Percentiles rank a stretch among this genome's conserved stretches.
Evolutionary conservation across 176 grass and related monocot genomes (phyloP).

Genomic region (Carex parvula): DNA sequence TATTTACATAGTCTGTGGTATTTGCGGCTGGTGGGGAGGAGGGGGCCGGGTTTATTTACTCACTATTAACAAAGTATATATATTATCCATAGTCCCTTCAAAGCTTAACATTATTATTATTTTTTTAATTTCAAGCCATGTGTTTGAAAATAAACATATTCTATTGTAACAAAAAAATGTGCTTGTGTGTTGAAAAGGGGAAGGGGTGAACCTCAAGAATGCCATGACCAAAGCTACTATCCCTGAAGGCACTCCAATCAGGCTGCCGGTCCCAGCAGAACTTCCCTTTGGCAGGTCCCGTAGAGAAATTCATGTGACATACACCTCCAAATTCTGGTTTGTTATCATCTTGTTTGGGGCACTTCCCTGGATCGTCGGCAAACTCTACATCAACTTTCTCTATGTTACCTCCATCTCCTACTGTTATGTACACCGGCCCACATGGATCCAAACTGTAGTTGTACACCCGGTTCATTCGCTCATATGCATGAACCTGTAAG

Average conservation of each 20-base stretch:
- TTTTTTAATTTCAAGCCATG: background rate
- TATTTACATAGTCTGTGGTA: background rate
- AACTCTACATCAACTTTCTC: constrained; percentile 67
- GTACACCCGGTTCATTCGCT: constrained; percentile 87
- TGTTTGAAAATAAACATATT: background rate
- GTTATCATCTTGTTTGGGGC: constrained; percentile 55
- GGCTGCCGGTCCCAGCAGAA: constrained; percentile 87
- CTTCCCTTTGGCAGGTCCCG: constrained; percentile 65
- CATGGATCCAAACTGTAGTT: constrained; percentile 72
- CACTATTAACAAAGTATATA: background rate
- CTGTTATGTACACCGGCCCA: constrained; percentile 69
- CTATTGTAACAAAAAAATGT: background rate
- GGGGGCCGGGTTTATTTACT: background rate
- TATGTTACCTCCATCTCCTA: constrained; percentile 87
- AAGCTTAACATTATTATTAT: background rate
- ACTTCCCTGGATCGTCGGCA: constrained; percentile 73
- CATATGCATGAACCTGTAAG: constrained; percentile 77
- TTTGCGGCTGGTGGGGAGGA: background rate
- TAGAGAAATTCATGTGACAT: constrained; percentile 80
- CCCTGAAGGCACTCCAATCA: constrained; percentile 82
- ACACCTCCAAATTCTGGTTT: constrained; percentile 69
- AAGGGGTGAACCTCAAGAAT: constrained; percentile 59
- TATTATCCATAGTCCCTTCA: background rate
- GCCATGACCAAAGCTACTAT: constrained; percentile 94
- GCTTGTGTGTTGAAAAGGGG: background rate